Percentiles rank a stretch among this genome's conserved stretches.
Evolutionary conservation across 139 green algal genomes (phyloP).

Genomic region (Pleodorina starrii): DNA sequence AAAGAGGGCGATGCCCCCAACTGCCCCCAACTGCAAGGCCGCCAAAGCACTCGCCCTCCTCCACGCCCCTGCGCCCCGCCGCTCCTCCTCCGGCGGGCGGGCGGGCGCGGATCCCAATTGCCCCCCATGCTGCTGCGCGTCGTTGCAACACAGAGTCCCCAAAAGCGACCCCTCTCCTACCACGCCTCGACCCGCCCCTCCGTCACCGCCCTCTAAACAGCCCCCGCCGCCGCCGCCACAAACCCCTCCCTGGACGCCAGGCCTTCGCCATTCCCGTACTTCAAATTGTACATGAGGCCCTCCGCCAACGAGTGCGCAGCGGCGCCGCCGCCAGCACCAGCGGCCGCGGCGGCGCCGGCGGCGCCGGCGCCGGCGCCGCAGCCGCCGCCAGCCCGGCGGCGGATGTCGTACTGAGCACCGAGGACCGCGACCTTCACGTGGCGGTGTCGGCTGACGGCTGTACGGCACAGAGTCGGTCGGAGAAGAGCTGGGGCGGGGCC

Average conservation of each 20-base stretch:
- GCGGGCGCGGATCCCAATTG: too few relatives aligned
- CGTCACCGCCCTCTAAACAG: too few relatives aligned
- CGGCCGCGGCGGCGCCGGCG: neutral
- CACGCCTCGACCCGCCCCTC: too few relatives aligned
- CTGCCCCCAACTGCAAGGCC: too few relatives aligned
- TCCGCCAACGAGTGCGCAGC: constrained; percentile 35
- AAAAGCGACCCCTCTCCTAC: too few relatives aligned
- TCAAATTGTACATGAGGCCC: constrained; percentile 81
- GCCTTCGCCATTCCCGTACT: constrained; percentile 80
- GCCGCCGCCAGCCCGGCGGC: neutral
- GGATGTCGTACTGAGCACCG: constrained; percentile 55
- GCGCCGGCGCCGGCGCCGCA: neutral
- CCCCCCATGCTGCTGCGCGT: too few relatives aligned
- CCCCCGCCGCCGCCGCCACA: too few relatives aligned
- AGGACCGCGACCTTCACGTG: constrained; percentile 74
- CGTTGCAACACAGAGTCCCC: too few relatives aligned
- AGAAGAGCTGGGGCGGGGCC: constrained; percentile 74
- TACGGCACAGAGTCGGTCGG: constrained; percentile 68
- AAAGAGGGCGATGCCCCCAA: too few relatives aligned
- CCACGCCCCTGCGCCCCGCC: too few relatives aligned
- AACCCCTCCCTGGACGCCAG: neutral
- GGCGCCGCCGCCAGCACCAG: constrained; percentile 12
- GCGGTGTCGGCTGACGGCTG: constrained; percentile 70
- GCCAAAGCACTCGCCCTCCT: too few relatives aligned
- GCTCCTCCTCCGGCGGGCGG: too few relatives aligned